Evolutionary conservation across 768 basidiomycete genomes (phyloP).

Genomic region (Rhizopogon rudus): DNA sequence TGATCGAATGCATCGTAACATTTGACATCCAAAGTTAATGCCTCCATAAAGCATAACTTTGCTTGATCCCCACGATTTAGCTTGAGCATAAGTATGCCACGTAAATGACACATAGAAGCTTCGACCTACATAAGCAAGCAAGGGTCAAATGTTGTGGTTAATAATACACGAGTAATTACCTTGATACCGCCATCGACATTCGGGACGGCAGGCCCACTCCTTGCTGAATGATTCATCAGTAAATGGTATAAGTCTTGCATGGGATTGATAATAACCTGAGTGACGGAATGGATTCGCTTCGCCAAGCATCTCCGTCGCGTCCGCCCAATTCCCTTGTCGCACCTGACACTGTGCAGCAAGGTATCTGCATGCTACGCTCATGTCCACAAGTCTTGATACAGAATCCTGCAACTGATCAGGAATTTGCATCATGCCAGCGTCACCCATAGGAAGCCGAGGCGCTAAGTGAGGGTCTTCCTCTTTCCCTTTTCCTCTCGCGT

Average conservation of each 20-base stretch:
- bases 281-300: slow-evolving; percentile 86
- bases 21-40: slow-evolving; percentile 89
- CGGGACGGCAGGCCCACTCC: slow-evolving; percentile 66
- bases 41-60: slow-evolving; percentile 95
- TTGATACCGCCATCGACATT: slow-evolving; percentile 94
- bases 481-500: slow-evolving; percentile 57
- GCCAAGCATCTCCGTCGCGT: slow-evolving; percentile 90
- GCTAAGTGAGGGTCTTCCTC: slow-evolving; percentile 42
- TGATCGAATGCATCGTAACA: slow-evolving; percentile 96
- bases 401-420: slow-evolving; percentile 58
- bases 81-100: slow-evolving; percentile 92
- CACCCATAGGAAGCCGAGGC: slow-evolving; percentile 64
- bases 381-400: slow-evolving; percentile 80
- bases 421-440: slow-evolving; percentile 66
- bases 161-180: slow-evolving; percentile 35
- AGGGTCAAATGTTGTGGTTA: not conserved
- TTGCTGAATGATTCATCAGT: slow-evolving; percentile 30
- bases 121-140: slow-evolving; percentile 61
- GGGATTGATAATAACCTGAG: slow-evolving; percentile 40
- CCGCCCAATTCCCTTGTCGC: slow-evolving; percentile 87
- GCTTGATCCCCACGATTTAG: slow-evolving; percentile 87
- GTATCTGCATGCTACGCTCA: slow-evolving; percentile 94
- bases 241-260: not conserved
- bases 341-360: slow-evolving; percentile 94
- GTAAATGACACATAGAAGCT: slow-evolving; percentile 94